These are phyloP conservation scores for Syzygium jambos DNA, from an alignment of 345 rosid genomes.

Conservation along the genomic window DNA sequence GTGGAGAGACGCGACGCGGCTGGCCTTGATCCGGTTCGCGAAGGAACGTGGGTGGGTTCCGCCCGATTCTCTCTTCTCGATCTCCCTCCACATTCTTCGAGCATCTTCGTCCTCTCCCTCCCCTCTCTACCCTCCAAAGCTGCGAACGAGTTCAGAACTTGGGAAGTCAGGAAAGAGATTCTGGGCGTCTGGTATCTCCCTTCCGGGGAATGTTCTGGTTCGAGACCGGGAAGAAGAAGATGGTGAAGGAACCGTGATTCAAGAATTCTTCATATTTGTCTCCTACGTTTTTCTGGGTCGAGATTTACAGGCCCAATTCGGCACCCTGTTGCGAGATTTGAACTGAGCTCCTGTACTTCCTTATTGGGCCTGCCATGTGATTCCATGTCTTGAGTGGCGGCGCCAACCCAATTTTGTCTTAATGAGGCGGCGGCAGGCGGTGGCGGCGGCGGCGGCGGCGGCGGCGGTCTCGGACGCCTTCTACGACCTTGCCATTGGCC, in stretches of 20 bases:
- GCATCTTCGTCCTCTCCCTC: slow-evolving; percentile 3
- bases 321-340: background rate
- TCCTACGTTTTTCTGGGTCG: background rate
- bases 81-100: slow-evolving; percentile 80
- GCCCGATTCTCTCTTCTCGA: slow-evolving; percentile 81
- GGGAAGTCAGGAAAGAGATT: background rate
- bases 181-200: background rate
- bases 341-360: background rate
- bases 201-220: background rate
- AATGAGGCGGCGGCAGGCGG: background rate
- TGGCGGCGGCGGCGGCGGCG: background rate
- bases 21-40: slow-evolving; percentile 49
- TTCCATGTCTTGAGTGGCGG: background rate
- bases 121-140: background rate
- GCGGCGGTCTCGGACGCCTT: background rate
- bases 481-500: background rate
- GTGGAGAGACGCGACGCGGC: slow-evolving; percentile 42
- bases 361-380: background rate
- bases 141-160: background rate
- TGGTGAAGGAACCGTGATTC: background rate
- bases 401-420: background rate
- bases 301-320: background rate
- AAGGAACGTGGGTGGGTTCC: slow-evolving; percentile 52
- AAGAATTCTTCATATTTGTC: background rate
- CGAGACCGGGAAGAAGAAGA: background rate